Conservation (phyloP, 2,329 filamentous ascomycete genomes). For the Ascochyta lentis region DNA sequence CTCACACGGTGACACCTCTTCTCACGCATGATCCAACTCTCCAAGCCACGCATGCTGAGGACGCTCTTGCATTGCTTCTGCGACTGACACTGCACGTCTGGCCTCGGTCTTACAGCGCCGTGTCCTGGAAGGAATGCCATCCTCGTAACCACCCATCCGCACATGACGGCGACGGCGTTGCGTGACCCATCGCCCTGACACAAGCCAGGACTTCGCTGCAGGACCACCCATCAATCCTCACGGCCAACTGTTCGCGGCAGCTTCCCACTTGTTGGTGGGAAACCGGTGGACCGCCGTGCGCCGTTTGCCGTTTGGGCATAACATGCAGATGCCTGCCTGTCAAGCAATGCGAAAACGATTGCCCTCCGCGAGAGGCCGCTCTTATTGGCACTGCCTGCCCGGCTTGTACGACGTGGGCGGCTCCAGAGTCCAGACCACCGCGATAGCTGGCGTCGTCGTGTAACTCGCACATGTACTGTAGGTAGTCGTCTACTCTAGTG, state of each 20-base stretch:
- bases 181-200: slow-evolving; percentile 5
- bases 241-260: background rate
- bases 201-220: slow-evolving; percentile 5
- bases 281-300: slow-evolving; percentile 1
- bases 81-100: background rate
- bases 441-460: slow-evolving; percentile 8
- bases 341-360: slow-evolving; percentile 10
- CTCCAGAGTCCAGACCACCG: slow-evolving; percentile 27
- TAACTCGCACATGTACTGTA: background rate
- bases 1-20: background rate
- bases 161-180: background rate
- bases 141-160: no score
- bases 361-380: slow-evolving; percentile 11
- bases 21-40: background rate
- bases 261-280: background rate
- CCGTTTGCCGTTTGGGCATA: slow-evolving; percentile 9
- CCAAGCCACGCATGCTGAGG: slow-evolving; percentile 2
- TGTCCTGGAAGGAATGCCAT: background rate
- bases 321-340: slow-evolving; percentile 20
- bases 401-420: slow-evolving; percentile 14
- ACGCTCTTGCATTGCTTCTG: slow-evolving; percentile 7
- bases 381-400: slow-evolving; percentile 7
- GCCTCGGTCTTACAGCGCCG: background rate
- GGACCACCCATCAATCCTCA: background rate
- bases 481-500: background rate